Evolutionary conservation across 1,139 yeast species (phyloP).

Genomic region (Protomyces inundatus): DNA sequence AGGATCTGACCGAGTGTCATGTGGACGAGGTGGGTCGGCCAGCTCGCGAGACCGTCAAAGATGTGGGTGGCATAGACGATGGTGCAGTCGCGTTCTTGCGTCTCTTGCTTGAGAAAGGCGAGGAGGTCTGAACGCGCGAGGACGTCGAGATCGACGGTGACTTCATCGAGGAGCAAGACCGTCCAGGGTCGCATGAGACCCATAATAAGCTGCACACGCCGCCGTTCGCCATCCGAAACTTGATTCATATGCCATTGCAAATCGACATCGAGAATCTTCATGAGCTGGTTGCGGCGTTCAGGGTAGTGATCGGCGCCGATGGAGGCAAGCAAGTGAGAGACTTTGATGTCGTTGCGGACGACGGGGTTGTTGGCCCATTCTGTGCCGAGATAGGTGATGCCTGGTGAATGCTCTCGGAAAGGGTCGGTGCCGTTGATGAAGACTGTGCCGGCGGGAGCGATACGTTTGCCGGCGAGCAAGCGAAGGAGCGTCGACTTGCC

Average conservation of each 20-base stretch:
- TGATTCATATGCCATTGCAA: conserved; percentile 87
- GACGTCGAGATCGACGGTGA: conserved; percentile 92
- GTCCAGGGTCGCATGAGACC: conserved; percentile 90
- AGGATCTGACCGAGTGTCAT: conserved; percentile 59
- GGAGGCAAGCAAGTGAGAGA: conserved; percentile 65
- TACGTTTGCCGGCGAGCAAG: conserved; percentile 83
- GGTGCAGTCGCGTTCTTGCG: conserved; percentile 59
- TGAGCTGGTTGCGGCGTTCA: conserved; percentile 69
- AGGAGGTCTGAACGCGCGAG: conserved; percentile 74
- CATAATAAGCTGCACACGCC: conserved; percentile 90
- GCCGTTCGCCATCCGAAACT: conserved; percentile 88
- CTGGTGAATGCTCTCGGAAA: conserved; percentile 56
- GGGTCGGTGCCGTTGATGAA: conserved; percentile 78
- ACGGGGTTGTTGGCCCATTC: conserved; percentile 96
- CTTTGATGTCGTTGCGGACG: conserved; percentile 85
- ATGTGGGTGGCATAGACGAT: conserved; percentile 93
- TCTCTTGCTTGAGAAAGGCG: conserved; percentile 64
- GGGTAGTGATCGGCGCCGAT: conserved; percentile 73
- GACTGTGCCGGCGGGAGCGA: conserved; percentile 64
- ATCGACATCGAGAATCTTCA: conserved; percentile 76
- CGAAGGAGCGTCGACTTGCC: conserved; percentile 86
- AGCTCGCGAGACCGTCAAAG: conserved; percentile 82
- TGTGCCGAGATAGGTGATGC: conserved; percentile 87
- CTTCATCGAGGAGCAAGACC: conserved; percentile 78
- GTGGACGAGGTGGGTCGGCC: conserved; percentile 88